Evolutionary conservation across 208 protist species (phyloP).

Genomic region (Leishmania gerbilli): DNA sequence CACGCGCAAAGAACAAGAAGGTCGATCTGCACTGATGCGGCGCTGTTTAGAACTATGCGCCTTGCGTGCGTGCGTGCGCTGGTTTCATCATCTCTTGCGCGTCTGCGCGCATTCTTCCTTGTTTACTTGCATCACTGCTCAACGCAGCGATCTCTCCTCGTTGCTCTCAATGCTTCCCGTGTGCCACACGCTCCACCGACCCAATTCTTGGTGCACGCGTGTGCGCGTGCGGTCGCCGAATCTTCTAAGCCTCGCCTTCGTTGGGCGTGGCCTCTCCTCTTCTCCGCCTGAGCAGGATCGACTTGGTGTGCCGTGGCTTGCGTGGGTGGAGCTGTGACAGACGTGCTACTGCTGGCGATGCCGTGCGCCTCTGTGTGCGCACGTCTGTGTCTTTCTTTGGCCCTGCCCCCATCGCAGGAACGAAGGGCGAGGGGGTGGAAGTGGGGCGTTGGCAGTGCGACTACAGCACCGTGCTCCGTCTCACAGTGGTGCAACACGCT

Average conservation of each 20-base stretch:
- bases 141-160: not conserved
- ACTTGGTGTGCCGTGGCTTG: not conserved
- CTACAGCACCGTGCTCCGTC: not conserved
- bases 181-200: no score
- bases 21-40: not conserved
- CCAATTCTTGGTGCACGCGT: no score
- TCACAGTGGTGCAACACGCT: not conserved
- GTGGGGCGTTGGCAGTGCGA: no score
- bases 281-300: not conserved
- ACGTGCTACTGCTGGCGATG: not conserved
- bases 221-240: no score
- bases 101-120: not conserved
- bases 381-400: not conserved
- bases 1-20: not conserved
- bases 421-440: not conserved
- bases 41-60: not conserved
- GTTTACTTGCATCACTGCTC: not conserved
- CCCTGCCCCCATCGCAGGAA: not conserved
- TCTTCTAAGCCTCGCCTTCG: no score
- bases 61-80: no score
- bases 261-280: no score
- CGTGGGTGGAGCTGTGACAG: not conserved
- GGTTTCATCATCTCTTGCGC: no score
- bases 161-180: not conserved
- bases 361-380: not conserved